Evolutionary conservation across 2,329 filamentous ascomycete genomes (phyloP).

Genomic region (Paramyrothecium sp.): DNA sequence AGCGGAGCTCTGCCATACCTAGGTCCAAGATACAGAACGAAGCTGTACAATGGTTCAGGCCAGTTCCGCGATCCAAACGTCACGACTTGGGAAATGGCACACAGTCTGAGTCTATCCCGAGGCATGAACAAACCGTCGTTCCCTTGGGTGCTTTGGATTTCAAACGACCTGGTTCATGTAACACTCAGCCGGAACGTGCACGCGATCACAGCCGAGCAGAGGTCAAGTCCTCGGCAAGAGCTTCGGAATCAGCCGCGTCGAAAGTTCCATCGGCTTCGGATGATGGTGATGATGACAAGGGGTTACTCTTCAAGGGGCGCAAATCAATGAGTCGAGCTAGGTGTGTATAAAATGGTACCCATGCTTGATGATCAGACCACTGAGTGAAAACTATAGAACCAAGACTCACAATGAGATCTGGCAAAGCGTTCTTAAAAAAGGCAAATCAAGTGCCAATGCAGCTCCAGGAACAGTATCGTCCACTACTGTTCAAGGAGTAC

Average conservation of each 20-base stretch:
- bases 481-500: constrained; percentile 51
- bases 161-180: constrained; percentile 19
- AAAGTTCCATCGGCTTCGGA: constrained; percentile 24
- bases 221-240: constrained; percentile 5
- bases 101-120: constrained; percentile 29
- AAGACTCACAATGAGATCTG: constrained; percentile 44
- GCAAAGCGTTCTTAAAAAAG: constrained; percentile 51
- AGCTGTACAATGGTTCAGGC: constrained; percentile 14
- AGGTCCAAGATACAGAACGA: constrained; percentile 9
- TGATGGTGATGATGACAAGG: constrained; percentile 31
- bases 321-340: constrained; percentile 20
- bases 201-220: constrained; percentile 25
- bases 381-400: constrained; percentile 24
- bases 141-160: constrained; percentile 13
- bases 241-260: constrained; percentile 4
- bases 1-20: not conserved
- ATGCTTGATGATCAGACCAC: not conserved
- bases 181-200: constrained; percentile 18
- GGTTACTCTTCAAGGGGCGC: constrained; percentile 36
- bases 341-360: constrained; percentile 21
- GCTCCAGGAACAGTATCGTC: constrained; percentile 50
- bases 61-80: constrained; percentile 12
- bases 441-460: constrained; percentile 44
- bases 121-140: constrained; percentile 15
- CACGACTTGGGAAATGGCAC: constrained; percentile 23